phyloP scores from a whole-genome alignment of 116 monocot species.

The Phalaenopsis hybrid region DNA sequence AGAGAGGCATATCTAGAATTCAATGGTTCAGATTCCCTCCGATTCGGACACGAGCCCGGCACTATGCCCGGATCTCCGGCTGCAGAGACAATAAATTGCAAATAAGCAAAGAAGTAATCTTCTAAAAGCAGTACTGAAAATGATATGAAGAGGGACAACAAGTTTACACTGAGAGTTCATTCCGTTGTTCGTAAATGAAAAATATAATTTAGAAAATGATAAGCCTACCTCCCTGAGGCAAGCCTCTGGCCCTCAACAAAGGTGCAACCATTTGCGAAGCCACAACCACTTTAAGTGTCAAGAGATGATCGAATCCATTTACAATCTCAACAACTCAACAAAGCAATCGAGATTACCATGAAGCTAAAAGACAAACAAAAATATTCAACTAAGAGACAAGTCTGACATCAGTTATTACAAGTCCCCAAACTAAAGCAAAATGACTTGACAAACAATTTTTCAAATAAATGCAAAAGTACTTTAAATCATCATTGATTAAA shows the following conservation, averaged over 20 bases:
- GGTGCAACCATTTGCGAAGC: neutral
- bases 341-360: too few relatives aligned
- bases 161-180: neutral
- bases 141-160: neutral
- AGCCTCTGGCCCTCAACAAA: neutral
- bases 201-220: neutral
- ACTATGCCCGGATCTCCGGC: slow-evolving; percentile 92
- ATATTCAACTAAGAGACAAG: neutral
- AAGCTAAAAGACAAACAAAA: too few relatives aligned
- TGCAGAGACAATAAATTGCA: slow-evolving; percentile 22
- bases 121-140: neutral
- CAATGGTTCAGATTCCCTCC: slow-evolving; percentile 77
- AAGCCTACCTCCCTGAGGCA: neutral
- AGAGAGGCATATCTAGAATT: slow-evolving; percentile 75
- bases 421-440: neutral
- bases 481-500: neutral
- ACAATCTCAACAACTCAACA: too few relatives aligned
- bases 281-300: too few relatives aligned
- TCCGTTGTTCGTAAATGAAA: neutral
- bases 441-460: neutral
- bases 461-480: neutral
- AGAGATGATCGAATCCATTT: too few relatives aligned
- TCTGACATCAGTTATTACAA: neutral
- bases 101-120: neutral
- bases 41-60: slow-evolving; percentile 68